A percentile compares a stretch with the other conserved stretches of the same genome.
Evolutionary conservation across 805 yeast species (phyloP).

Genomic region (Metschnikowia reukaufii): DNA sequence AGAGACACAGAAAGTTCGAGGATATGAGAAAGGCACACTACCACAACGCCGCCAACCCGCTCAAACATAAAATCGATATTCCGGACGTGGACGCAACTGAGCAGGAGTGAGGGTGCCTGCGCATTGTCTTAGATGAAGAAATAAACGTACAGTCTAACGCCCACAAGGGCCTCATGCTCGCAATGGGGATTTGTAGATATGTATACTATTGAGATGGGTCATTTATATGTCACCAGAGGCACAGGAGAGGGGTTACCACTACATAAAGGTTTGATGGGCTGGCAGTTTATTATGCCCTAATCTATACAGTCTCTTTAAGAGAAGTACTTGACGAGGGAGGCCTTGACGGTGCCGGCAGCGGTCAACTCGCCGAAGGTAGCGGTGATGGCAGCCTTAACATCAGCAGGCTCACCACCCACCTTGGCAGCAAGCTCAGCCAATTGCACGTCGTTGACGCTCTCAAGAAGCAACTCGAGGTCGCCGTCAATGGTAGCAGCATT

Average conservation of each 20-base stretch:
- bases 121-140: too few species aligned
- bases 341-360: slow-evolving; percentile 55
- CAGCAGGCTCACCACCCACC: slow-evolving; percentile 55
- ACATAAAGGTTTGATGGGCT: background rate
- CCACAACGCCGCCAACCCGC: slow-evolving; percentile 53
- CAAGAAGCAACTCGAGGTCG: slow-evolving; percentile 79
- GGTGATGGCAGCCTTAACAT: slow-evolving; percentile 57
- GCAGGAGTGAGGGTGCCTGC: too few species aligned
- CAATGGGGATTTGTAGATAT: too few species aligned
- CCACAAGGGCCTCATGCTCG: too few species aligned
- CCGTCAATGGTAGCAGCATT: slow-evolving; percentile 68
- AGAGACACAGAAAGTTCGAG: slow-evolving; percentile 67
- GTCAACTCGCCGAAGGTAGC: slow-evolving; percentile 55
- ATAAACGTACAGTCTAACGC: too few species aligned
- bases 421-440: slow-evolving; percentile 73
- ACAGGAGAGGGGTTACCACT: too few species aligned
- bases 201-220: too few species aligned
- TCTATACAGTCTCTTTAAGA: slow-evolving; percentile 2
- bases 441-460: slow-evolving; percentile 74
- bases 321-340: slow-evolving; percentile 55
- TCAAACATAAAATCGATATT: slow-evolving; percentile 31
- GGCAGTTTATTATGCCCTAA: too few species aligned
- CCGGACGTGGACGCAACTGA: slow-evolving; percentile 1
- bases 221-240: too few species aligned
- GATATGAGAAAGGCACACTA: slow-evolving; percentile 80